Conservation (phyloP, 495 filamentous ascomycete genomes). For the Astrocystis sublimbata region DNA sequence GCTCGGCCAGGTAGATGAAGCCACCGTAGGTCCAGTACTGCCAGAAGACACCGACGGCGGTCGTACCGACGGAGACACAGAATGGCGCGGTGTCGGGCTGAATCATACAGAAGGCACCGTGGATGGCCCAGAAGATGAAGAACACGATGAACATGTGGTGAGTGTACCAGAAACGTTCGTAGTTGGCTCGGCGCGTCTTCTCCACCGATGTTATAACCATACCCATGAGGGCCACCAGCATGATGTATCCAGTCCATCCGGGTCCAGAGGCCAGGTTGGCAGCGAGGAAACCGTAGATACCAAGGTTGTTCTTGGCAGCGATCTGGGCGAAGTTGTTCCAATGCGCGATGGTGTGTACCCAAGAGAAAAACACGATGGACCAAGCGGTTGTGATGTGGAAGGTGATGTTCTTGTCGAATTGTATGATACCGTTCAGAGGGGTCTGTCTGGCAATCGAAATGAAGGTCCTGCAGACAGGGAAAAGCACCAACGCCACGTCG, state of each 20-base stretch:
- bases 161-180: constrained; percentile 79
- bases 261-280: constrained; percentile 73
- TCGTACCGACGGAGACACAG: constrained; percentile 59
- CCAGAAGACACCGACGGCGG: constrained; percentile 73
- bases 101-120: constrained; percentile 81
- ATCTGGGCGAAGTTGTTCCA: constrained; percentile 80
- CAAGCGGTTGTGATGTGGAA: constrained; percentile 80
- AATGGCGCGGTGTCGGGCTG: constrained; percentile 71
- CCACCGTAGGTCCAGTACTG: constrained; percentile 79
- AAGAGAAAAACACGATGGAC: constrained; percentile 80
- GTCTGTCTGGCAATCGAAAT: constrained; percentile 75
- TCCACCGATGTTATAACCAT: constrained; percentile 71
- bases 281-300: constrained; percentile 68
- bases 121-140: constrained; percentile 80
- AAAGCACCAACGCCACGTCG: constrained; percentile 72
- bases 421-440: constrained; percentile 74
- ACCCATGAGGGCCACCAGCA: constrained; percentile 67
- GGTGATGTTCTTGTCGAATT: constrained; percentile 79
- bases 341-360: constrained; percentile 77
- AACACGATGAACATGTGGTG: constrained; percentile 78
- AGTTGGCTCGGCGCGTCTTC: constrained; percentile 67
- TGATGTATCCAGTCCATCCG: constrained; percentile 78
- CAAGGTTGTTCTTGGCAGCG: constrained; percentile 66
- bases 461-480: constrained; percentile 76
- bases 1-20: constrained; percentile 69